Conservation (phyloP, 2,329 filamentous ascomycete genomes). For the Cladosporium oxysporum region DNA sequence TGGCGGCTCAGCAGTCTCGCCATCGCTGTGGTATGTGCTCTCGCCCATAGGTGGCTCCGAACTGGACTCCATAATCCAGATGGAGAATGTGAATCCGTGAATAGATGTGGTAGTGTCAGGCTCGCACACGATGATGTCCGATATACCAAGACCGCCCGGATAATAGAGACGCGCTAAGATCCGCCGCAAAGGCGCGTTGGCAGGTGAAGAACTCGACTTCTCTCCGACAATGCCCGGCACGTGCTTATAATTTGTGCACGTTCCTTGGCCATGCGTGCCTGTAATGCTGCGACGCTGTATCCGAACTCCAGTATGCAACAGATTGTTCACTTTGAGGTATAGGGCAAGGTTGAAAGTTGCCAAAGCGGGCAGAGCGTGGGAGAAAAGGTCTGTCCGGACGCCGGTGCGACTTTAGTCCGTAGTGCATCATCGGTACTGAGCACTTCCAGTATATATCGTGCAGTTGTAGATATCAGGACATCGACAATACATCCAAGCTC, state of each 20-base stretch:
- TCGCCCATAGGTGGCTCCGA: slow-evolving; percentile 6
- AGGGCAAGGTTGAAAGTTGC: slow-evolving; percentile 14
- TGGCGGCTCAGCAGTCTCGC: slow-evolving; percentile 11
- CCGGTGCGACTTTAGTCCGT: not conserved
- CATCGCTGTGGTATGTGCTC: slow-evolving; percentile 9
- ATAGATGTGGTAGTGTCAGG: not conserved
- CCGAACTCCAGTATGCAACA: not conserved
- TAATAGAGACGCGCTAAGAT: slow-evolving; percentile 16
- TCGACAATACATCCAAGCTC: not conserved
- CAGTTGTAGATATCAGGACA: not conserved
- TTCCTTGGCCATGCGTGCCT: slow-evolving; percentile 7
- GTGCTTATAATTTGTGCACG: not conserved
- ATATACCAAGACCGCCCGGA: slow-evolving; percentile 19
- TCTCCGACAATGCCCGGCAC: slow-evolving; percentile 4
- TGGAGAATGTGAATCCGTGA: slow-evolving; percentile 7
- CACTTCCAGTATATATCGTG: slow-evolving; percentile 10
- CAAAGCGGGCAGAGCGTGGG: slow-evolving; percentile 9
- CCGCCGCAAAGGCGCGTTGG: slow-evolving; percentile 8
- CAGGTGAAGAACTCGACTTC: not conserved
- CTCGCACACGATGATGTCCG: slow-evolving; percentile 5
- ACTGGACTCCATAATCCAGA: slow-evolving; percentile 9
- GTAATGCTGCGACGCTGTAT: not conserved
- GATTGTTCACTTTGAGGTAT: not conserved
- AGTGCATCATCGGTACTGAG: not conserved
- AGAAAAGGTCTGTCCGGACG: slow-evolving; percentile 14